These are phyloP conservation scores for Annona cherimola DNA, from an alignment of 164 flowering plant species.

Conservation along the genomic window DNA sequence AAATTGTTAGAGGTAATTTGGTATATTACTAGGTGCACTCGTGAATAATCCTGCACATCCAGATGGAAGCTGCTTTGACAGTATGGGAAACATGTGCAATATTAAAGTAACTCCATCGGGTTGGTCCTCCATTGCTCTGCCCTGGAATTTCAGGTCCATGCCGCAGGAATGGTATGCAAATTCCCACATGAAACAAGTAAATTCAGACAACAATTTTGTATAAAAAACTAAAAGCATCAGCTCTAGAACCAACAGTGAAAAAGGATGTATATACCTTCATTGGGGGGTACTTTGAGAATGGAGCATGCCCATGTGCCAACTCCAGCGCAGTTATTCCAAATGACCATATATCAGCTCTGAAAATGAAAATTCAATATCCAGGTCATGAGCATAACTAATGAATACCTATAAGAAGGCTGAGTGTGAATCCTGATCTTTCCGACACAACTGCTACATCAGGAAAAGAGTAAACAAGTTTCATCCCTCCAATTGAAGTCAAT, in stretches of 20 bases:
- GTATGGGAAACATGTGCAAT: neutral
- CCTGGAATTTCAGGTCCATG: neutral
- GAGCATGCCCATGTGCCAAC: slow-evolving; percentile 66
- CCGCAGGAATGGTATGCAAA: neutral
- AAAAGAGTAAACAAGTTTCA: no score
- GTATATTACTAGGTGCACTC: no score
- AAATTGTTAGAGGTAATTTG: no score
- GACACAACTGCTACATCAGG: no score
- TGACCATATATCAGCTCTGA: slow-evolving; percentile 66
- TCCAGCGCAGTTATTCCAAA: slow-evolving; percentile 61
- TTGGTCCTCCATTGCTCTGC: neutral
- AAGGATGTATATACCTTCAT: slow-evolving; percentile 37
- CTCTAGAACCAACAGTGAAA: neutral
- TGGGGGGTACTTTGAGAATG: slow-evolving; percentile 63
- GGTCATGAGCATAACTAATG: neutral
- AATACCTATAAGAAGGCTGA: neutral
- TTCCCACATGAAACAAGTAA: neutral
- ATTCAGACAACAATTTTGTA: neutral
- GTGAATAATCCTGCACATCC: neutral
- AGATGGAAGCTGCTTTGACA: neutral
- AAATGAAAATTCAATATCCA: neutral
- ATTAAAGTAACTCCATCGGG: neutral
- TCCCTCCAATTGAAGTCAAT: no score
- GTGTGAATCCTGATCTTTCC: neutral
- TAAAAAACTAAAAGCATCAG: neutral